Evolutionary conservation across 352 stramenopile species (phyloP).

Genomic region (Phytophthora pistaciae): DNA sequence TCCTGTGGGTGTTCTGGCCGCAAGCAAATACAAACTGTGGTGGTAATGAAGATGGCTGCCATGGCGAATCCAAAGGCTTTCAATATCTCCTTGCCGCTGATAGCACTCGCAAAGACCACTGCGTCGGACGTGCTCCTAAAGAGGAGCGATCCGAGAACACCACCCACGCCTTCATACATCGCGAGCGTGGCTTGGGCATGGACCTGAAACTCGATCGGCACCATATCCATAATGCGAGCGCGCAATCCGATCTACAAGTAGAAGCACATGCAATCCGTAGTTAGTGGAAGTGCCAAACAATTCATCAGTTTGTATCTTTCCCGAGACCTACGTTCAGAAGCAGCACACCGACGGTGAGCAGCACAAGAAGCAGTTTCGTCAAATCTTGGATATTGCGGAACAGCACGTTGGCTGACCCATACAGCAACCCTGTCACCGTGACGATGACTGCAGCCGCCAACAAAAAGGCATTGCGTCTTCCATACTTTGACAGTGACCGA

Average conservation of each 20-base stretch:
- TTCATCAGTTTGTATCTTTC: not conserved
- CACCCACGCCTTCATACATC: conserved; percentile 77
- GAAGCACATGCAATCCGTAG: conserved; percentile 2
- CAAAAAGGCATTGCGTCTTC: conserved; percentile 75
- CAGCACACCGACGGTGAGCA: conserved; percentile 69
- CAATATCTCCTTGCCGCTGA: conserved; percentile 71
- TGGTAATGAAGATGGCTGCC: conserved; percentile 58
- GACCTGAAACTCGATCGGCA: conserved; percentile 80
- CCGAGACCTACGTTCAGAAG: conserved; percentile 57
- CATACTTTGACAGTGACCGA: conserved; percentile 74
- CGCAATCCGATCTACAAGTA: conserved; percentile 67
- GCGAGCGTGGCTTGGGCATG: conserved; percentile 73
- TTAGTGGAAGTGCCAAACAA: not conserved
- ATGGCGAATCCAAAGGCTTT: conserved; percentile 67
- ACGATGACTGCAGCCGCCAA: conserved; percentile 57
- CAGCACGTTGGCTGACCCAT: conserved; percentile 69
- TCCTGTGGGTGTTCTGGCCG: conserved; percentile 73
- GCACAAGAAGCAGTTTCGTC: conserved; percentile 63
- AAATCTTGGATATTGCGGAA: conserved; percentile 54
- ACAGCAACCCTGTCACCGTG: conserved; percentile 65
- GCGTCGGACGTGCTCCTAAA: conserved; percentile 75
- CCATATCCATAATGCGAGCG: conserved; percentile 80
- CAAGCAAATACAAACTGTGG: conserved; percentile 61
- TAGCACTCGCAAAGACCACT: conserved; percentile 78
- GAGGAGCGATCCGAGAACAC: conserved; percentile 63